Evolutionary conservation across 1,284 basidiomycete species (phyloP).

Genomic region (Caloboletus inedulis): DNA sequence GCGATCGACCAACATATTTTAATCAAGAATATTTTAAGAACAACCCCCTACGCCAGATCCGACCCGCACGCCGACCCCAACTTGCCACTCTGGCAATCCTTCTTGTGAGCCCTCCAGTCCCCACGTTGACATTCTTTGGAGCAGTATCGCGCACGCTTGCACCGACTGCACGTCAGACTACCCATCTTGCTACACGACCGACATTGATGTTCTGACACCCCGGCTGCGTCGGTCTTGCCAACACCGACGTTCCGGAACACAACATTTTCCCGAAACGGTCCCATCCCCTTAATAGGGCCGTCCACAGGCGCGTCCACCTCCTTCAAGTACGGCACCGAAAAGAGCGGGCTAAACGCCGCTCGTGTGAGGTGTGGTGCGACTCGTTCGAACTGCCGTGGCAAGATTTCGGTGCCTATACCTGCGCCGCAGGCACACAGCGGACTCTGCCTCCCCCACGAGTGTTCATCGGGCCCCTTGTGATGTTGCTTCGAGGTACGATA

Average conservation of each 20-base stretch:
- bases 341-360: conserved; percentile 48
- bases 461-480: not conserved
- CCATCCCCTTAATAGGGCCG: not conserved
- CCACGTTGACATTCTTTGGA: conserved; percentile 40
- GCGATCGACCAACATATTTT: no score
- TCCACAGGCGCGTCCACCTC: conserved; percentile 15
- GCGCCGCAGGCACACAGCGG: conserved; percentile 44
- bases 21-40: no score
- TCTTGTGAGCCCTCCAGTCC: conserved; percentile 44
- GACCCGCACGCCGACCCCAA: not conserved
- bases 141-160: conserved; percentile 41
- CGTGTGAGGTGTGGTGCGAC: conserved; percentile 43
- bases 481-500: conserved; percentile 27
- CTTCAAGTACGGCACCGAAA: conserved; percentile 45
- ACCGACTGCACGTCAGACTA: conserved; percentile 31
- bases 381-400: conserved; percentile 27
- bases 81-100: conserved; percentile 11
- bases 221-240: not conserved
- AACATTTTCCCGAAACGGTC: not conserved
- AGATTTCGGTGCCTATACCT: conserved; percentile 38
- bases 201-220: conserved; percentile 11
- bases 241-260: no score
- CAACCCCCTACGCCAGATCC: not conserved
- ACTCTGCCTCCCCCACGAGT: not conserved
- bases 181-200: conserved; percentile 30